These are phyloP conservation scores for Leccinum truebloodii DNA, from an alignment of 768 basidiomycete genomes.

Conservation along the genomic window DNA sequence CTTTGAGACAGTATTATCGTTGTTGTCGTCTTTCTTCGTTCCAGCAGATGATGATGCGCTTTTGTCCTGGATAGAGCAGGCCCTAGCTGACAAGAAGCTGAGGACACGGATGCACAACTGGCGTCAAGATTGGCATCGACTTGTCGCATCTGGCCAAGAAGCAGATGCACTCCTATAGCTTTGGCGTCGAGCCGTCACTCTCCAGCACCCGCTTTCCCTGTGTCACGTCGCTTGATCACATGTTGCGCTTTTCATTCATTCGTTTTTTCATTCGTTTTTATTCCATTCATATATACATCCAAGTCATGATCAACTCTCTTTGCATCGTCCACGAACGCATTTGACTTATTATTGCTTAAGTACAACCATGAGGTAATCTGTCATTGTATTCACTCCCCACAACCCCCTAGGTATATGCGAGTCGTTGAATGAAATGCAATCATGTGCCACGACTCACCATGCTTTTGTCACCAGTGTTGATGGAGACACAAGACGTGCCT, in stretches of 20 bases:
- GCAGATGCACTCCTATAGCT: conserved; percentile 56
- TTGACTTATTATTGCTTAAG: conserved; percentile 23
- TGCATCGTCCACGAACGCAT: conserved; percentile 18
- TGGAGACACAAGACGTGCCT: not conserved
- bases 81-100: conserved; percentile 63
- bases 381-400: conserved; percentile 22
- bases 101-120: conserved; percentile 69
- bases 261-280: conserved; percentile 10
- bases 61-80: conserved; percentile 75
- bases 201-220: not conserved
- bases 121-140: conserved; percentile 77
- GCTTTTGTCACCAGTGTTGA: not conserved
- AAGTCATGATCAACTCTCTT: conserved; percentile 18
- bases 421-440: conserved; percentile 13
- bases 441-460: not conserved
- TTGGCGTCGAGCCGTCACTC: not conserved
- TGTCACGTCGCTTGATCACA: conserved; percentile 9
- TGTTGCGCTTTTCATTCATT: not conserved
- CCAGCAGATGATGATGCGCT: conserved; percentile 87
- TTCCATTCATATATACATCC: conserved; percentile 25
- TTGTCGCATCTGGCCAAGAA: conserved; percentile 67
- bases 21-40: conserved; percentile 93
- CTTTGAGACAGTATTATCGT: conserved; percentile 90
- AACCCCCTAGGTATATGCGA: conserved; percentile 16
- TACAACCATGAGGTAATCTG: conserved; percentile 25